These are phyloP conservation scores for Candida fluviatilis DNA, from an alignment of 805 yeast species.

Conservation along the genomic window DNA sequence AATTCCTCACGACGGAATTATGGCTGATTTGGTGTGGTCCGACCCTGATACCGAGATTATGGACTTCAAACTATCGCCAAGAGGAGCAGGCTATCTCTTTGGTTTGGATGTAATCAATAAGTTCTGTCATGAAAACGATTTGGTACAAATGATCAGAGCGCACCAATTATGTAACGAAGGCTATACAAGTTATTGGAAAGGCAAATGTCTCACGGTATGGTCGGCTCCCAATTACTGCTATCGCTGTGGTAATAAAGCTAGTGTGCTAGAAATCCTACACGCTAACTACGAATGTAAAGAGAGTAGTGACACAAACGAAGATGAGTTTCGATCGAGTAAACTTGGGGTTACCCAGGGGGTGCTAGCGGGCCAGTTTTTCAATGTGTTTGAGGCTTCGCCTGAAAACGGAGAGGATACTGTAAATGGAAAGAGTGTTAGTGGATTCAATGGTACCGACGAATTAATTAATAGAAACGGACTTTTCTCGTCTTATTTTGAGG, in stretches of 20 bases:
- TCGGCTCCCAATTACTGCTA: conserved; percentile 98
- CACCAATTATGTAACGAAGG: conserved; percentile 98
- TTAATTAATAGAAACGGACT: conserved; percentile 11
- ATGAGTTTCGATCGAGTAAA: conserved; percentile 6
- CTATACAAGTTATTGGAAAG: conserved; percentile 85
- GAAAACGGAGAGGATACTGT: conserved; percentile 67
- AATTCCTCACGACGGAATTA: conserved; percentile 98
- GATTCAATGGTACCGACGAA: conserved; percentile 16
- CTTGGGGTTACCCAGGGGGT: conserved; percentile 18
- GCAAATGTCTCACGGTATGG: conserved; percentile 95
- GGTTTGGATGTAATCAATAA: conserved; percentile 88
- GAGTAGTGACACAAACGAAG: conserved; percentile 1
- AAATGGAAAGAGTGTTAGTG: conserved; percentile 38
- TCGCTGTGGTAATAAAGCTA: conserved; percentile 94
- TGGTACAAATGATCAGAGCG: conserved; percentile 83
- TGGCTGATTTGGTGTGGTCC: conserved; percentile 99
- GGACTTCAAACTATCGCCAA: conserved; percentile 84
- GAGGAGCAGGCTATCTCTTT: conserved; percentile 98
- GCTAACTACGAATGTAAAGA: conserved; percentile 37
- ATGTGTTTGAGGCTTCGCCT: conserved; percentile 96
- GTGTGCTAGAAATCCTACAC: conserved; percentile 79
- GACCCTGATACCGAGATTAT: conserved; percentile 84
- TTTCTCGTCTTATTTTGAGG: conserved; percentile 16
- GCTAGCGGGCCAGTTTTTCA: conserved; percentile 63
- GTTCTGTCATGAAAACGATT: conserved; percentile 71